phyloP scores from a whole-genome alignment of 2,329 filamentous ascomycete genomes.

The Claviceps sorghi region DNA sequence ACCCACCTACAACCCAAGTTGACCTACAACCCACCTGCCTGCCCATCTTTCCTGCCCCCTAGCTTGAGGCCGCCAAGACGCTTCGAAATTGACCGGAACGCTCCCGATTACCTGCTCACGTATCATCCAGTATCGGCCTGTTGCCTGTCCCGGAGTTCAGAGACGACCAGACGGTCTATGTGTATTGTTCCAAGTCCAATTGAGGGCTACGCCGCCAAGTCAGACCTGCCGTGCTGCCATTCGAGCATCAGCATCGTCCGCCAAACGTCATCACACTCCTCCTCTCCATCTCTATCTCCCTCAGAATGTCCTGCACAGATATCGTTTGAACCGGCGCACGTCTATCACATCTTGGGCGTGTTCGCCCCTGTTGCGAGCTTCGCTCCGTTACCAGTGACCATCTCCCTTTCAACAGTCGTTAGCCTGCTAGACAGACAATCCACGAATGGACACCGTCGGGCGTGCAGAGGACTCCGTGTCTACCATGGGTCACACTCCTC shows the following conservation, averaged over 20 bases:
- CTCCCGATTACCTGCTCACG: too few species aligned
- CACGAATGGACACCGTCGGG: background rate
- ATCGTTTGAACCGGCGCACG: slow-evolving; percentile 1
- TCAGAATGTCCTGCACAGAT: background rate
- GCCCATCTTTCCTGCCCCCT: too few species aligned
- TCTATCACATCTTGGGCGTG: background rate
- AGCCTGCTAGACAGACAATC: background rate
- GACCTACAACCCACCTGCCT: too few species aligned
- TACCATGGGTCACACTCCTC: slow-evolving; percentile 8
- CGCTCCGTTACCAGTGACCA: background rate
- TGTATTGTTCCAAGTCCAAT: background rate
- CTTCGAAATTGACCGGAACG: background rate
- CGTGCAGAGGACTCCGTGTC: slow-evolving; percentile 9
- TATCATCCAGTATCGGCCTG: background rate
- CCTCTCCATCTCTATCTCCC: background rate
- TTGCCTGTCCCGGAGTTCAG: background rate
- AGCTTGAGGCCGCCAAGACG: background rate
- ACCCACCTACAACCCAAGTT: too few species aligned
- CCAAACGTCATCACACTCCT: background rate
- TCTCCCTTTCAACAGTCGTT: background rate
- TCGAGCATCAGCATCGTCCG: background rate
- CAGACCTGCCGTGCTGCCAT: background rate
- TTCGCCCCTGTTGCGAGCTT: background rate
- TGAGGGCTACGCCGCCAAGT: background rate
- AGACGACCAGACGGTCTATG: background rate